Conservation (phyloP, 768 basidiomycete genomes). For the Neoboletus subvelutipes region DNA sequence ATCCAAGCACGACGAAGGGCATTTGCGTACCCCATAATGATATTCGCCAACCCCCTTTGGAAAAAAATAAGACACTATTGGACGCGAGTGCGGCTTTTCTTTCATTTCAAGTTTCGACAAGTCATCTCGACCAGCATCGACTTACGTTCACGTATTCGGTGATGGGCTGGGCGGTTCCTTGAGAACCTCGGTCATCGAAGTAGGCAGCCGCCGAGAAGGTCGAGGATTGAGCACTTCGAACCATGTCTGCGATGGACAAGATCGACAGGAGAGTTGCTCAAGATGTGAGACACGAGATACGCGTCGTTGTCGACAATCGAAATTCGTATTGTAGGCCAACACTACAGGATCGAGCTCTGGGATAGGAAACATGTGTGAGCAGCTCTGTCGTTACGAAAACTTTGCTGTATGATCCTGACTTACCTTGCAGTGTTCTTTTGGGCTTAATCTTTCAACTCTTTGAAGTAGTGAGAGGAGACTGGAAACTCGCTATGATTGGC, state of each 20-base stretch:
- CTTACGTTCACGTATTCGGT: slow-evolving; percentile 76
- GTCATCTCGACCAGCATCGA: slow-evolving; percentile 7
- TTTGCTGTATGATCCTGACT: not conserved
- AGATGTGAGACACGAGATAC: not conserved
- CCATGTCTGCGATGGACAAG: slow-evolving; percentile 26
- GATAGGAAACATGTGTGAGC: not conserved
- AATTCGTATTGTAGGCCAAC: not conserved
- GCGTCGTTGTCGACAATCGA: not conserved
- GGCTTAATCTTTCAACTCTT: not conserved
- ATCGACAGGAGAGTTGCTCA: not conserved
- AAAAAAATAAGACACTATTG: slow-evolving; percentile 95
- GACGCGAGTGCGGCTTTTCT: slow-evolving; percentile 42
- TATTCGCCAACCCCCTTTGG: slow-evolving; percentile 92
- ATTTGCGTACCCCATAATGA: slow-evolving; percentile 84
- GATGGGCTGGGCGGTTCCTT: slow-evolving; percentile 75
- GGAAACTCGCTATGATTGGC: too few species aligned
- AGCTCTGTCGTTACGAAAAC: not conserved
- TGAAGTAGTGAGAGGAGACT: not conserved
- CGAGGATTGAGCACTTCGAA: slow-evolving; percentile 37
- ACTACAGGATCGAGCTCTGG: not conserved
- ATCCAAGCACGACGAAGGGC: not conserved
- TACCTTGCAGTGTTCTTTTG: not conserved
- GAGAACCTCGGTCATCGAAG: slow-evolving; percentile 70
- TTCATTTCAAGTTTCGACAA: slow-evolving; percentile 20
- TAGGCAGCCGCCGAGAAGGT: slow-evolving; percentile 76